Base-by-base conservation (phyloP, 257 asterid species). In the Avicennia marina region DNA sequence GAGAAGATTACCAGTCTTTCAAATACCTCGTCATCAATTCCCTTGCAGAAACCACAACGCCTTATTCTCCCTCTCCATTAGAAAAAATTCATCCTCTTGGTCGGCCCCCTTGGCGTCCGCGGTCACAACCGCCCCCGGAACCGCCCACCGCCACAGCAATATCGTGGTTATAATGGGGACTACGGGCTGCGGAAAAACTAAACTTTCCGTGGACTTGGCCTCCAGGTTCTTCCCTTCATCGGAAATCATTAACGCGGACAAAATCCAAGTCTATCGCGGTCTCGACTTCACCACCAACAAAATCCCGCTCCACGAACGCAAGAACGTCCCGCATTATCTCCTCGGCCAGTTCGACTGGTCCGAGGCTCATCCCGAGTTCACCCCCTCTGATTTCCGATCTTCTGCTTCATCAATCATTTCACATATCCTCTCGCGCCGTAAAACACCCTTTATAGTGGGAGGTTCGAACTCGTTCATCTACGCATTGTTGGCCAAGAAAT, bases 381-480 rank as follows among this genome's bases (percentile, higher is more conserved):
- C 83, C 1, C 75, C 81, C 20, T 48, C 79, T 7, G 78, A 66
- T 18, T 83, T 71, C 58, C 74, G 81, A 0, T 15, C 53, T 2
- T 51, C 40, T 17, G 75, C 60, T 2, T 15, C 64, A 0, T 25
- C 58, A 0, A 59, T 70, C 70, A 70, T 83, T 15, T 48, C 78
- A 3, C 63, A 41, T 17, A 70, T 79, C 22, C 7, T 47, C 0
- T 69, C 72, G n/a, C 69, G 76, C 4, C 16, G 65, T 1, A 62
- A 47, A 7, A 5, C 58, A 0, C 91, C 91, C 0, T 39, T 83
- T 26, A 5, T 83, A 53, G 91, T 77, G 3, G 91, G 91, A 0
- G 91, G 91, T n/a, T 83, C 91, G 0, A 83, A 83, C 75, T 77
- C 91, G n/a, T 79, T 74, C 47, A 63, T 83, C 42, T 71, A 80